Evolutionary conservation across 179 eudicot species (phyloP).

Genomic region (Dionaea muscipula): DNA sequence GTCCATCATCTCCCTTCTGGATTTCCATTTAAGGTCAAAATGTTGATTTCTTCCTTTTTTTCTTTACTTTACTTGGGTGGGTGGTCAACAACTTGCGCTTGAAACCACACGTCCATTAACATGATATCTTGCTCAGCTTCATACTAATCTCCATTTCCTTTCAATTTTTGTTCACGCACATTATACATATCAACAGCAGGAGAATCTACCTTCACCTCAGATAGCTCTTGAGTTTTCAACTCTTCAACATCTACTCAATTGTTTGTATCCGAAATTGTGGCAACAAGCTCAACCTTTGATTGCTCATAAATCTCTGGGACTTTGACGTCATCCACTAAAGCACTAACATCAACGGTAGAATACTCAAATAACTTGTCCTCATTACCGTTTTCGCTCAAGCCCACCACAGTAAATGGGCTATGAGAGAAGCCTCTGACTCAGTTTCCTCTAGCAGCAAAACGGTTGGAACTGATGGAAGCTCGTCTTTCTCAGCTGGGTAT

Average conservation of each 20-base stretch:
- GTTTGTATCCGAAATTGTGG: background rate
- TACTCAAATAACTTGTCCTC: slow-evolving; percentile 6
- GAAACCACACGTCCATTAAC: no score
- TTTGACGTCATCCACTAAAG: slow-evolving; percentile 17
- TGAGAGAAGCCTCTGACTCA: slow-evolving; percentile 20
- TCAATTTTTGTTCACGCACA: no score
- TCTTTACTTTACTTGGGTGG: no score
- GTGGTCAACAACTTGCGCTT: no score
- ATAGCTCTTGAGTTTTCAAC: slow-evolving; percentile 22
- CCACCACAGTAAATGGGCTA: background rate
- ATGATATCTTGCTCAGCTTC: no score
- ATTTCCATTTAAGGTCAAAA: slow-evolving; percentile 94
- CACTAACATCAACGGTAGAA: slow-evolving; percentile 20
- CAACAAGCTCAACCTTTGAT: slow-evolving; percentile 14
- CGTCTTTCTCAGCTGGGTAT: background rate
- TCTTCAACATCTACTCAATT: slow-evolving; percentile 17
- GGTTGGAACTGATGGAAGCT: background rate
- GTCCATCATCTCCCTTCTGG: slow-evolving; percentile 94
- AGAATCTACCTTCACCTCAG: slow-evolving; percentile 38
- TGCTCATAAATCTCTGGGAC: slow-evolving; percentile 14
- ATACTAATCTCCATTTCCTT: no score
- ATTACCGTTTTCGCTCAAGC: background rate
- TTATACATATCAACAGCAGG: background rate
- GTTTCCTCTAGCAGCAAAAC: background rate
- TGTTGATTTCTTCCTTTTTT: no score